Conservation (phyloP, 2,329 filamentous ascomycete species). For the Huntiella omanensis region DNA sequence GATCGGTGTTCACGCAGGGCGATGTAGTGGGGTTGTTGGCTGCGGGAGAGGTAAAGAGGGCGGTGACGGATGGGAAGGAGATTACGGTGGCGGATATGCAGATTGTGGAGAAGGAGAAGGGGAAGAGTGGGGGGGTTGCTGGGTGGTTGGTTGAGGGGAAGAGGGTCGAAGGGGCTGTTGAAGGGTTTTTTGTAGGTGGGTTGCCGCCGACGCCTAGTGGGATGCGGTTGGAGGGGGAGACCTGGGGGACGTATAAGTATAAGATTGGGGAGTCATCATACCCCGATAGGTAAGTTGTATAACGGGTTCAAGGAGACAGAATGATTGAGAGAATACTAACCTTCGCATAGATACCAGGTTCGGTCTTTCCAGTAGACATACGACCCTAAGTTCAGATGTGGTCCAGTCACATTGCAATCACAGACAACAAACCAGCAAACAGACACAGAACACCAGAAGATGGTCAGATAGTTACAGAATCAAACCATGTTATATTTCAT, state of each 20-base stretch:
- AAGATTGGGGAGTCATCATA: conserved; percentile 50
- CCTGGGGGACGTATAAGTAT: conserved; percentile 53
- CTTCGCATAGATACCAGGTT: conserved; percentile 38
- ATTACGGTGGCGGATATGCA: conserved; percentile 41
- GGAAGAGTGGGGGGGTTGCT: conserved; percentile 50
- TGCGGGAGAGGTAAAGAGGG: conserved; percentile 52
- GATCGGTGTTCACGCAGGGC: conserved; percentile 63
- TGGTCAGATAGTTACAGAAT: conserved; percentile 2
- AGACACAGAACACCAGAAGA: background rate
- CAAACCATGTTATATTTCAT: background rate
- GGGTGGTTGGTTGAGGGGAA: conserved; percentile 36
- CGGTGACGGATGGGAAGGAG: conserved; percentile 63
- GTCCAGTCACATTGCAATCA: conserved; percentile 2
- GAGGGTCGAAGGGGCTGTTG: conserved; percentile 29
- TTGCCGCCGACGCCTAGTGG: conserved; percentile 74
- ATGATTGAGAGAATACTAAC: conserved; percentile 16
- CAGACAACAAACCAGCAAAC: background rate
- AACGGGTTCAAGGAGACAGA: background rate
- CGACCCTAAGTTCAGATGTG: background rate
- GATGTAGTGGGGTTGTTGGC: conserved; percentile 72
- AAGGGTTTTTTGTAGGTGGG: conserved; percentile 54
- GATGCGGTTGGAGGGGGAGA: conserved; percentile 31
- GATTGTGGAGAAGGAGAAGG: conserved; percentile 55
- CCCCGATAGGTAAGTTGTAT: conserved; percentile 40
- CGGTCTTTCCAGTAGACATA: conserved; percentile 35